Conservation (phyloP, 2,329 filamentous ascomycete species). For the Xylariaceae sp. region DNA sequence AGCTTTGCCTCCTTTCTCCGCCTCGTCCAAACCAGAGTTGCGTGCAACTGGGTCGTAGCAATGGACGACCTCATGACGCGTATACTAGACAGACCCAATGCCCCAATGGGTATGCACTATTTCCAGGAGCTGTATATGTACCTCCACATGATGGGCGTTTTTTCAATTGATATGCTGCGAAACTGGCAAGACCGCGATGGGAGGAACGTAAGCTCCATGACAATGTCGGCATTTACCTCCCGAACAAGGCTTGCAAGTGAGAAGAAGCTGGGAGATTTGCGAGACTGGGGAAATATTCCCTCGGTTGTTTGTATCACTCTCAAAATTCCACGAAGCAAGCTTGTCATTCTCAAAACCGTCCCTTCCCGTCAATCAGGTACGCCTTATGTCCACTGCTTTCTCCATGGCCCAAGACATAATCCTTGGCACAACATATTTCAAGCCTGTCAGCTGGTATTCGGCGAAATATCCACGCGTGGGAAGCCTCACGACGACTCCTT, state of each 20-base stretch:
- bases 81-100: conserved; percentile 30
- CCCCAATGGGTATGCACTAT: conserved; percentile 18
- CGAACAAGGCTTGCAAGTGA: background rate
- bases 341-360: conserved; percentile 5
- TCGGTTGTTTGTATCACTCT: conserved; percentile 20
- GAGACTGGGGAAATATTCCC: conserved; percentile 16
- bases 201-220: background rate
- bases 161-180: conserved; percentile 16
- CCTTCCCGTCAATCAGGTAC: conserved; percentile 1
- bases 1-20: conserved; percentile 16
- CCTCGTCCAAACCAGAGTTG: conserved; percentile 15
- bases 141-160: conserved; percentile 33
- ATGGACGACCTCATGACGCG: conserved; percentile 27
- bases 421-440: conserved; percentile 25
- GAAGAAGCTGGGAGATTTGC: conserved; percentile 8
- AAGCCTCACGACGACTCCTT: conserved; percentile 28
- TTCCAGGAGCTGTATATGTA: conserved; percentile 13
- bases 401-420: background rate
- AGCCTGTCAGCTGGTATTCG: conserved; percentile 40
- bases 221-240: background rate
- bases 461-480: conserved; percentile 29
- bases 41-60: conserved; percentile 32
- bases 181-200: background rate
- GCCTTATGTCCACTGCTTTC: conserved; percentile 9
- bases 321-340: conserved; percentile 14